Evolutionary conservation across 495 filamentous ascomycete genomes (phyloP).

Genomic region (Glutinoglossum americanum): DNA sequence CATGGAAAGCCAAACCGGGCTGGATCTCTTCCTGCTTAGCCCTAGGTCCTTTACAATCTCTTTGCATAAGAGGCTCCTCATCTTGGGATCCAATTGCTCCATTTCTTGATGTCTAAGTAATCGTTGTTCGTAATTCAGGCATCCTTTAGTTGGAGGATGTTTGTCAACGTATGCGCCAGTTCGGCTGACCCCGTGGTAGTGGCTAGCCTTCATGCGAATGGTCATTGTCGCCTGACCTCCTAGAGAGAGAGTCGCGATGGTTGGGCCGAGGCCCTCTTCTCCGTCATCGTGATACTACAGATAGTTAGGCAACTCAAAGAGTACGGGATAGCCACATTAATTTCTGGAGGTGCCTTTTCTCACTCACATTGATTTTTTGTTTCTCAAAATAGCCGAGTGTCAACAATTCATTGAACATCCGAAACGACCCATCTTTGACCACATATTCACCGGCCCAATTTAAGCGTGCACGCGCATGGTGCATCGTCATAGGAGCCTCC

Average conservation of each 20-base stretch:
- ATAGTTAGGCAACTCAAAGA: conserved; percentile 11
- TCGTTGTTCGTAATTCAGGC: conserved; percentile 20
- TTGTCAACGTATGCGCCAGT: conserved; percentile 11
- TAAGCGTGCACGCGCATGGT: conserved; percentile 34
- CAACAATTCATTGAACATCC: conserved; percentile 54
- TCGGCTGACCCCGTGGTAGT: conserved; percentile 21
- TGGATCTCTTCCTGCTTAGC: conserved; percentile 11
- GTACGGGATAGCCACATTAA: conserved; percentile 3
- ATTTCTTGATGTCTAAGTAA: conserved; percentile 15
- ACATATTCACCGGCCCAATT: conserved; percentile 38
- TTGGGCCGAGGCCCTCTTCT: conserved; percentile 50
- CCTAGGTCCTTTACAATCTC: conserved; percentile 11
- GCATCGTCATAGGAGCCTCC: conserved; percentile 34
- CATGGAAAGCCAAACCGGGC: conserved; percentile 14
- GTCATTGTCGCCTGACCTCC: conserved; percentile 46
- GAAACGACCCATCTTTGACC: conserved; percentile 15
- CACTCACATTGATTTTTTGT: conserved; percentile 41
- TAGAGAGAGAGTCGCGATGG: conserved; percentile 53
- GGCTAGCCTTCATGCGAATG: conserved; percentile 43
- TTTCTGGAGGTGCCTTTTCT: not conserved
- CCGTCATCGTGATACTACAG: conserved; percentile 69
- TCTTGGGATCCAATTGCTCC: conserved; percentile 9
- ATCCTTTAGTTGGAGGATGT: conserved; percentile 16
- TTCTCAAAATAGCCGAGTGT: conserved; percentile 54
- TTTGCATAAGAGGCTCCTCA: conserved; percentile 10